Base-by-base conservation (phyloP, 352 stramenopile genomes). In the Phytopythium ostracodes region DNA sequence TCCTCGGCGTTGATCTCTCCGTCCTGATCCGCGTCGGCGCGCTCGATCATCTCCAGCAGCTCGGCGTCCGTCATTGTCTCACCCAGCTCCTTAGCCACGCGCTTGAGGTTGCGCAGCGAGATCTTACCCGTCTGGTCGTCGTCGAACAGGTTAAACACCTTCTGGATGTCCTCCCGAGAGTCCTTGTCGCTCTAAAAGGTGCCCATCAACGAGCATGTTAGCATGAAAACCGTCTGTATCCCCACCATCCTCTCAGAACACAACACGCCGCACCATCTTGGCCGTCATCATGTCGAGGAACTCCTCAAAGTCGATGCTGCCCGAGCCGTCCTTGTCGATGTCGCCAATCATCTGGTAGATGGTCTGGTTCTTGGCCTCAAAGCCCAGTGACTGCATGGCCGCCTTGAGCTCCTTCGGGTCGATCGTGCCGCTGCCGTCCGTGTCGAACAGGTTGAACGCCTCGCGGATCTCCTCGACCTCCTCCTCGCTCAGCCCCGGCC, bases 41-140 rank as follows among this genome's bases (percentile, higher is more conserved):
- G 85, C 73, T 99, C 96, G 66, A 99, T 99, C 97, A 99, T 99
- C 77, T 99, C 96, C 55, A 99, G 88, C 66, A 99, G 76, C 84
- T 99, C 98, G 59, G 98, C 96, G 73, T 99, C 95, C 25, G 96
- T 98, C 89, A 99, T 99, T 65, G 93, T 98, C 82, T 99, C 97
- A 42, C 97, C 97, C n/a, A 99, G 79, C 71, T 99, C 97, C 64
- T 98, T 98, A 22, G 97, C 96, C 38, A 99, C 94, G 62, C 96
- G 85, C 72, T 98, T 99, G 62, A 99, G 86, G 77, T 99, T 99
- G 29, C 89, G 84, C 67, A 98, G 90, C 40, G 90, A 97, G 69
- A 99, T 99, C 67, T 98, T 98, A 22, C 97, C 97, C 59, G 91
- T 97, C 66, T 98, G 93, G 74, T 99, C 97, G 70, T 98, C 96